These are phyloP conservation scores for Ceratocystis lukuohia DNA, from an alignment of 2,329 filamentous ascomycete genomes.

Conservation along the genomic window DNA sequence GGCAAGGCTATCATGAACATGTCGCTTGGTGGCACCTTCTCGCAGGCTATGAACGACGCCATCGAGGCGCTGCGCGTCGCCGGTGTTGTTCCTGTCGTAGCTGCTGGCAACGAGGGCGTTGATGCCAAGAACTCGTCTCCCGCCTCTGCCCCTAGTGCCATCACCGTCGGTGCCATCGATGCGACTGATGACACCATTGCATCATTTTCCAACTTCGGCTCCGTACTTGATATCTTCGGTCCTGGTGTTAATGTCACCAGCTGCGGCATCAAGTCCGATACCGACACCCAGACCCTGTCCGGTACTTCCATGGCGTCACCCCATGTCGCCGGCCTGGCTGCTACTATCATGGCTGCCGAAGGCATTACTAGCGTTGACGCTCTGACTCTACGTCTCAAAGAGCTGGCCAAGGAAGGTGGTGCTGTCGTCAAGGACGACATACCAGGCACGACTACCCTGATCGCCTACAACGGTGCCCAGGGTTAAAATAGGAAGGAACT, in stretches of 20 bases:
- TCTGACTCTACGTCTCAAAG: slow-evolving; percentile 38
- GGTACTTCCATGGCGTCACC: slow-evolving; percentile 54
- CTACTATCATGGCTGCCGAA: slow-evolving; percentile 51
- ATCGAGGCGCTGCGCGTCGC: slow-evolving; percentile 36
- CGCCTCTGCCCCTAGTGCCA: slow-evolving; percentile 41
- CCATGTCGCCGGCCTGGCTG: slow-evolving; percentile 53
- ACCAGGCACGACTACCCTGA: slow-evolving; percentile 35
- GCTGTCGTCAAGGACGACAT: slow-evolving; percentile 33
- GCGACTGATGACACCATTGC: slow-evolving; percentile 36
- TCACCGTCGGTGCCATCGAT: slow-evolving; percentile 48
- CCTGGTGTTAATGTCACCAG: slow-evolving; percentile 42
- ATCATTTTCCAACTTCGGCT: slow-evolving; percentile 46
- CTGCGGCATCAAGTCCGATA: slow-evolving; percentile 38
- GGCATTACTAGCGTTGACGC: slow-evolving; percentile 32
- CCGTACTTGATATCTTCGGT: slow-evolving; percentile 40
- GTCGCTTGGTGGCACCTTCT: slow-evolving; percentile 42
- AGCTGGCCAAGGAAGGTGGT: slow-evolving; percentile 36
- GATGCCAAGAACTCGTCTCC: slow-evolving; percentile 40
- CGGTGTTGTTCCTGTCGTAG: slow-evolving; percentile 45
- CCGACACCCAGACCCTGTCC: slow-evolving; percentile 33
- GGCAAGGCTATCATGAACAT: slow-evolving; percentile 51
- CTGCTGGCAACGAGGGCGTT: slow-evolving; percentile 45
- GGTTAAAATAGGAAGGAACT: not conserved
- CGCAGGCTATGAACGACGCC: slow-evolving; percentile 41
- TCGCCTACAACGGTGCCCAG: slow-evolving; percentile 42